A percentile compares a stretch with the other conserved stretches of the same genome.
These are phyloP conservation scores for Didymella keratinophila DNA, from an alignment of 2,329 filamentous ascomycete species.

Conservation along the genomic window DNA sequence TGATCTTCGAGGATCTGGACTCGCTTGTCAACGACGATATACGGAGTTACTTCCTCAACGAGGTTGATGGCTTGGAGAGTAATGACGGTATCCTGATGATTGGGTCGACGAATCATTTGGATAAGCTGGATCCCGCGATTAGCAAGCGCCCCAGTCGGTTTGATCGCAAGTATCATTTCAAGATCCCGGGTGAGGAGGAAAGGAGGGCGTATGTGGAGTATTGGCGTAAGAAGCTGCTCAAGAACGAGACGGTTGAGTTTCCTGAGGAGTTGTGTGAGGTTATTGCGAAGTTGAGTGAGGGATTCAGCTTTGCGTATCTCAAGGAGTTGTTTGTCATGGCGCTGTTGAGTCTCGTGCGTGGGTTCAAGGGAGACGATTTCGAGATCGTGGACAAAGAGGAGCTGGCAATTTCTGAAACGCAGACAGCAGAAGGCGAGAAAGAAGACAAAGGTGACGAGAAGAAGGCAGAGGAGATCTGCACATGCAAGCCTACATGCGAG, in stretches of 20 bases:
- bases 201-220: slow-evolving; percentile 51
- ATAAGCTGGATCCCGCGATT: slow-evolving; percentile 69
- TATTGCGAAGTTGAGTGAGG: slow-evolving; percentile 48
- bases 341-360: slow-evolving; percentile 46
- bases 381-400: slow-evolving; percentile 37
- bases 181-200: slow-evolving; percentile 46
- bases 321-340: slow-evolving; percentile 53
- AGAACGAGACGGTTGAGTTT: slow-evolving; percentile 46
- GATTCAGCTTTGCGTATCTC: slow-evolving; percentile 54
- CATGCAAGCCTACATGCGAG: slow-evolving; percentile 28
- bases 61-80: slow-evolving; percentile 71
- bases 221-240: slow-evolving; percentile 51
- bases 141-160: slow-evolving; percentile 55
- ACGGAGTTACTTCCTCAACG: slow-evolving; percentile 74
- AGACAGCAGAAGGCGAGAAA: neutral
- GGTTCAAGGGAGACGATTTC: slow-evolving; percentile 37
- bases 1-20: slow-evolving; percentile 76
- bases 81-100: slow-evolving; percentile 76
- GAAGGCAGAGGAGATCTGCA: slow-evolving; percentile 21
- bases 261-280: slow-evolving; percentile 46
- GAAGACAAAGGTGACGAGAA: slow-evolving; percentile 4
- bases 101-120: slow-evolving; percentile 68
- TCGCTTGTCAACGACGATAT: slow-evolving; percentile 66
- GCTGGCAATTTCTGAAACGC: slow-evolving; percentile 19
- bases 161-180: slow-evolving; percentile 56